These are phyloP conservation scores for Fusarium xylarioides DNA, from an alignment of 2,329 filamentous ascomycete species.

Conservation along the genomic window DNA sequence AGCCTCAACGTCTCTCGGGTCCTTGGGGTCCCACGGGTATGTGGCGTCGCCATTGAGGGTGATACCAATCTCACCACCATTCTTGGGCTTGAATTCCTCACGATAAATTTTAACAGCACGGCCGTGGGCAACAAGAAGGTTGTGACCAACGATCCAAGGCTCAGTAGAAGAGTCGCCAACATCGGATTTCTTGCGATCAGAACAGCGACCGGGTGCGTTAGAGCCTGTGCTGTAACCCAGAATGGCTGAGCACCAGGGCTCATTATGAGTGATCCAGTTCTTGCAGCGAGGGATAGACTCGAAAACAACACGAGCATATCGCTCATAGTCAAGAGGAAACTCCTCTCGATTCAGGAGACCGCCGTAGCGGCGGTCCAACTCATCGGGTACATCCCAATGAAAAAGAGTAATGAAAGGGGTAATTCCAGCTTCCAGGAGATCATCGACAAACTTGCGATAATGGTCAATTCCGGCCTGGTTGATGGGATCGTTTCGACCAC, in stretches of 20 bases:
- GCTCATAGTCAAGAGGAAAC: conserved; percentile 82
- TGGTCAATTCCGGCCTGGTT: conserved; percentile 81
- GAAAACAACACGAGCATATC: conserved; percentile 82
- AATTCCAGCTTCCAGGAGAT: conserved; percentile 79
- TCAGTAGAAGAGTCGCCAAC: conserved; percentile 80
- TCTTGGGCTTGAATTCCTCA: conserved; percentile 78
- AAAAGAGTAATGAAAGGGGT: conserved; percentile 83
- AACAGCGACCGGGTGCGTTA: conserved; percentile 85
- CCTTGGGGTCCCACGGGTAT: conserved; percentile 83
- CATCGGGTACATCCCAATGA: conserved; percentile 89
- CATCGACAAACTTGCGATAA: conserved; percentile 82
- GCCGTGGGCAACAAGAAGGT: conserved; percentile 80
- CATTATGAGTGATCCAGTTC: conserved; percentile 91
- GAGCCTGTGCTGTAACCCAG: conserved; percentile 80
- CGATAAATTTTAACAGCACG: conserved; percentile 84
- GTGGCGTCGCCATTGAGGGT: conserved; percentile 86
- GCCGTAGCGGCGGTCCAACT: conserved; percentile 80
- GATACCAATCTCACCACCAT: conserved; percentile 84
- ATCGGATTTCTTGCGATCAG: conserved; percentile 74
- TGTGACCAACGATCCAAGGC: conserved; percentile 85
- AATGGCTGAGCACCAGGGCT: conserved; percentile 86
- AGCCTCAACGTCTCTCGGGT: conserved; percentile 79
- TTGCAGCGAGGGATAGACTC: conserved; percentile 79
- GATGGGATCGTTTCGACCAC: conserved; percentile 81
- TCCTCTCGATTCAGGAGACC: conserved; percentile 83